Conservation (phyloP, 1,284 basidiomycete genomes). For the Phenoliferia sp. region DNA sequence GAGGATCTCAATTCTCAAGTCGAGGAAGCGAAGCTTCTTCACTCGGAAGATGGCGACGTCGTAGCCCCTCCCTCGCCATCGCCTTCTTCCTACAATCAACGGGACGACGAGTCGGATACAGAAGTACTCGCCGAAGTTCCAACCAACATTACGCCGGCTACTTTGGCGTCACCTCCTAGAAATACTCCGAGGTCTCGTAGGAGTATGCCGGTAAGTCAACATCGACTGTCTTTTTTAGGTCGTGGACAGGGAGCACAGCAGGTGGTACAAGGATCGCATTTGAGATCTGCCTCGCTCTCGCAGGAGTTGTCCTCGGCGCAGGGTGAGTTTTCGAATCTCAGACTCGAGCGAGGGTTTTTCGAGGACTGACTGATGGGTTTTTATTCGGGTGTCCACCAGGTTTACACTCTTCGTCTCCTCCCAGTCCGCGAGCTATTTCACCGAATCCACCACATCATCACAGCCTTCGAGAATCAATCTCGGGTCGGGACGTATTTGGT, state of each 20-base stretch:
- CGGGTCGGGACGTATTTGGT: neutral
- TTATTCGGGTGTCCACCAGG: no score
- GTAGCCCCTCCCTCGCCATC: constrained; percentile 5
- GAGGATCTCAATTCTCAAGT: constrained; percentile 57
- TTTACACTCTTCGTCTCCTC: constrained; percentile 37
- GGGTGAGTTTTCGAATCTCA: no score
- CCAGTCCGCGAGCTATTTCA: constrained; percentile 20
- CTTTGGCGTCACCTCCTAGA: neutral
- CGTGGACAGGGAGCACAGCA: constrained; percentile 52
- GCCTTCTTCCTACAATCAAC: constrained; percentile 2
- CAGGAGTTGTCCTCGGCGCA: constrained; percentile 90
- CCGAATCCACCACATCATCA: constrained; percentile 4
- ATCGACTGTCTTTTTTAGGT: constrained; percentile 73
- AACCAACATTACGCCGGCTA: neutral
- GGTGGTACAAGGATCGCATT: constrained; percentile 52
- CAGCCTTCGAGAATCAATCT: neutral
- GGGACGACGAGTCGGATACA: constrained; percentile 8
- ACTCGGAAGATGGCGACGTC: constrained; percentile 3
- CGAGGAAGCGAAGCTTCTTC: constrained; percentile 17
- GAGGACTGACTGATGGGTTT: no score
- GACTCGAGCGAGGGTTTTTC: no score
- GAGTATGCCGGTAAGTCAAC: constrained; percentile 33
- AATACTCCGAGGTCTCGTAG: constrained; percentile 15
- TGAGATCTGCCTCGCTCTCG: constrained; percentile 83
- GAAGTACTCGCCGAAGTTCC: constrained; percentile 11